phyloP scores from a whole-genome alignment of 2,329 filamentous ascomycete species.

The Paracoccidioides lutzii region DNA sequence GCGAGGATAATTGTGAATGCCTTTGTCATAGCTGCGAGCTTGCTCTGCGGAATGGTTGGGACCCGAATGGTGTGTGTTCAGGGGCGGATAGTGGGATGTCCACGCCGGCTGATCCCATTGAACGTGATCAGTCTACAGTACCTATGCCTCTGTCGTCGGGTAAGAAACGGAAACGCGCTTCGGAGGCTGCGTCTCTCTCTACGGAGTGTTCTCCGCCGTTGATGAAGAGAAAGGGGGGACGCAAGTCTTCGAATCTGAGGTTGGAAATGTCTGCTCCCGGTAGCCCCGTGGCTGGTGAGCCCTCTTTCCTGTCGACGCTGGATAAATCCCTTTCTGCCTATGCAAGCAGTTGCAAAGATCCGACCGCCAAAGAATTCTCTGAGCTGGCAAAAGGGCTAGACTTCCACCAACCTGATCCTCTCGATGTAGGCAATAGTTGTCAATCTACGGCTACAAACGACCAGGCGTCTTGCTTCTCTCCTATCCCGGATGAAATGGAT shows the following conservation, averaged over 20 bases:
- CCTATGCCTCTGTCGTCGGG: conserved; percentile 3
- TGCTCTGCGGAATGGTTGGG: conserved; percentile 69
- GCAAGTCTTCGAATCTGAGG: conserved; percentile 16
- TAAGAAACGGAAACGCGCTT: conserved; percentile 8
- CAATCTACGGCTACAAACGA: not conserved
- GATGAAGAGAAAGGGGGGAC: conserved; percentile 5
- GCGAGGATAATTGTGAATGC: conserved; percentile 87
- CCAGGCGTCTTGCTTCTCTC: conserved; percentile 5
- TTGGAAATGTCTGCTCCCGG: conserved; percentile 23
- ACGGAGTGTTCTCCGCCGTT: not conserved
- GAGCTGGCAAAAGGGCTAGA: not conserved
- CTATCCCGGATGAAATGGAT: not conserved
- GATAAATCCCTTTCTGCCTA: not conserved
- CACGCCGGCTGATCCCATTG: conserved; percentile 20
- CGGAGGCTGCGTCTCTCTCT: not conserved
- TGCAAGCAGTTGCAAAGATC: not conserved
- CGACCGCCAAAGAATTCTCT: not conserved
- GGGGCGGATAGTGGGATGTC: conserved; percentile 23
- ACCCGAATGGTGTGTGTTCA: conserved; percentile 31
- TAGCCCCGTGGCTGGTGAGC: conserved; percentile 7
- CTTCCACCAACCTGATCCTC: not conserved
- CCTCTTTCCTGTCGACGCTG: conserved; percentile 6
- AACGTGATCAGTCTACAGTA: conserved; percentile 7
- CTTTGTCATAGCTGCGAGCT: conserved; percentile 79
- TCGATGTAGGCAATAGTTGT: not conserved